Conservation (phyloP, 75 land plant species). For the Gnetum montanum region DNA sequence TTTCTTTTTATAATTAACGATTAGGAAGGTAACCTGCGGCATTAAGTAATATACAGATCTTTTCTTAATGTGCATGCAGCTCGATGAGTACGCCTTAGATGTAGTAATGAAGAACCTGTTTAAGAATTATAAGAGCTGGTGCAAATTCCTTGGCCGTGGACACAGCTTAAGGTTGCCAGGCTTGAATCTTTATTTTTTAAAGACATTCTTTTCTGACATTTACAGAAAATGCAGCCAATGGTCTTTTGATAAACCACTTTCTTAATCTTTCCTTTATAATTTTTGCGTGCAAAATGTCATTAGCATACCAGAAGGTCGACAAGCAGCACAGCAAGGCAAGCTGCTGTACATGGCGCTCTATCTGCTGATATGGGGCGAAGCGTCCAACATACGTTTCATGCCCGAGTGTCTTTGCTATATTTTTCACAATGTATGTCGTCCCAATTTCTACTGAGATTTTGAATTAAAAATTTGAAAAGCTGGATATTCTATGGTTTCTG, state of each 20-base stretch:
- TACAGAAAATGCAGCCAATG: no score
- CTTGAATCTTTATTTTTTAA: not conserved
- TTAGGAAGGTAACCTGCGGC: no score
- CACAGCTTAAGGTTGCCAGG: constrained; percentile 21
- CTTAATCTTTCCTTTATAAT: no score
- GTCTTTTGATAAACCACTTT: no score
- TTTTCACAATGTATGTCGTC: constrained; percentile 78
- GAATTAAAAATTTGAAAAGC: not conserved
- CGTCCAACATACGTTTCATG: constrained; percentile 95
- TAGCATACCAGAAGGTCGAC: constrained; percentile 65
- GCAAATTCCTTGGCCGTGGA: constrained; percentile 37
- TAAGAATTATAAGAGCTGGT: constrained; percentile 46
- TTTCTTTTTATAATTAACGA: not conserved
- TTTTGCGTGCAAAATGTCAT: no score
- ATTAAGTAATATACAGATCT: no score
- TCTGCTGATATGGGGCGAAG: constrained; percentile 99
- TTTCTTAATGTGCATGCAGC: no score
- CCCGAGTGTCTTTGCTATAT: constrained; percentile 97
- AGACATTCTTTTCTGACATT: no score
- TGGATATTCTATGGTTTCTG: no score
- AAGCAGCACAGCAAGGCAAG: constrained; percentile 68
- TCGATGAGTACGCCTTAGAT: constrained; percentile 37
- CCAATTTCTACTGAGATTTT: not conserved
- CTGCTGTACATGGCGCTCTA: constrained; percentile 82
- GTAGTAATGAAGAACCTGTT: constrained; percentile 30